These are phyloP conservation scores for Salicornia ramosissima DNA, from an alignment of 148 eudicot species.

Conservation along the genomic window DNA sequence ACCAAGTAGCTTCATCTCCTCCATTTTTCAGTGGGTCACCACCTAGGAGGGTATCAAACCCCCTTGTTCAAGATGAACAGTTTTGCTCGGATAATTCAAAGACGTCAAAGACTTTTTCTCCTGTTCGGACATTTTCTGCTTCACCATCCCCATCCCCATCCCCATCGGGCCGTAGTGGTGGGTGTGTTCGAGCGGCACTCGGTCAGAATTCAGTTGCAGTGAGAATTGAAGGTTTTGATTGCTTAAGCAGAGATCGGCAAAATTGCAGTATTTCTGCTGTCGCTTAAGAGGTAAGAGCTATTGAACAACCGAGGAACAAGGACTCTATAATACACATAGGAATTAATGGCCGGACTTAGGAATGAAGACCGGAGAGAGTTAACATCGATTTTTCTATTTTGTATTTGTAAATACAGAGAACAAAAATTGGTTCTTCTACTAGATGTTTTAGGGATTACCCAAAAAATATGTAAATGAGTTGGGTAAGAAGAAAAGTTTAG, in stretches of 20 bases:
- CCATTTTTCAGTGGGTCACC: slow-evolving; percentile 74
- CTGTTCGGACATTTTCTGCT: slow-evolving; percentile 17
- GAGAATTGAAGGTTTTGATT: slow-evolving; percentile 63
- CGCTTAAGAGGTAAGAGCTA: slow-evolving; percentile 26
- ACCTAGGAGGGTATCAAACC: slow-evolving; percentile 62
- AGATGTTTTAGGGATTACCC: slow-evolving; percentile 18
- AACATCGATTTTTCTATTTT: slow-evolving; percentile 6
- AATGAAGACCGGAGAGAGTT: slow-evolving; percentile 1
- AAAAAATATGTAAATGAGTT: slow-evolving; percentile 8
- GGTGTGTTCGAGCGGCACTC: slow-evolving; percentile 37
- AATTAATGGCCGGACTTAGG: slow-evolving; percentile 5
- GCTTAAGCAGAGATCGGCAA: slow-evolving; percentile 39
- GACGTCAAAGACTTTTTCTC: not conserved
- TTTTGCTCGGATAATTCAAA: slow-evolving; percentile 26
- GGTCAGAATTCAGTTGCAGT: slow-evolving; percentile 44
- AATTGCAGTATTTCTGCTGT: slow-evolving; percentile 51
- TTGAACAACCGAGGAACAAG: not conserved
- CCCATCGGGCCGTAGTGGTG: slow-evolving; percentile 38
- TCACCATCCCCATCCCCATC: slow-evolving; percentile 36
- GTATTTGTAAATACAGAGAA: slow-evolving; percentile 13
- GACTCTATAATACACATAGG: slow-evolving; percentile 5
- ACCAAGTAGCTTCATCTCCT: slow-evolving; percentile 49
- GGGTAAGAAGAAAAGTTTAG: slow-evolving; percentile 7
- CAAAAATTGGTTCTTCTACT: slow-evolving; percentile 9
- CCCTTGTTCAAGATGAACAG: slow-evolving; percentile 52